Evolutionary conservation across 352 stramenopile species (phyloP).

Genomic region (Peronospora farinosa): DNA sequence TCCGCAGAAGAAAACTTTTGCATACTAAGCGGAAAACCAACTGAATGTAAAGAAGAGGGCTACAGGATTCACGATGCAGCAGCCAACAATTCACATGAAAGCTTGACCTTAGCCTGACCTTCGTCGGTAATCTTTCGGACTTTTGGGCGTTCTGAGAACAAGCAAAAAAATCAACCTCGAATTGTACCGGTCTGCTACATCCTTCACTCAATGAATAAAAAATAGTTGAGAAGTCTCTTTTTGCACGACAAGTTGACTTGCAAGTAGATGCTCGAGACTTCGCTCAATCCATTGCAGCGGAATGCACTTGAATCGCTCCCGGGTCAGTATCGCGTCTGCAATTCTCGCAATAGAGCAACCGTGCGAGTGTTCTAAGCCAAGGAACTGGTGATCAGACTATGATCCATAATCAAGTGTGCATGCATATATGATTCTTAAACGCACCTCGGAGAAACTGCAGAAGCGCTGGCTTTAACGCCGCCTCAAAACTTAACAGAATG

Average conservation of each 20-base stretch:
- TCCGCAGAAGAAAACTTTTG: too few relatives aligned
- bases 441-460: conserved; percentile 34
- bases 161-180: not conserved
- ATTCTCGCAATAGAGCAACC: conserved; percentile 43
- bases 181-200: not conserved
- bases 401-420: not conserved
- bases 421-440: conserved; percentile 1
- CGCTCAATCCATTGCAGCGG: conserved; percentile 49
- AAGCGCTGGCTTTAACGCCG: conserved; percentile 39
- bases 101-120: conserved; percentile 16
- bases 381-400: conserved; percentile 2
- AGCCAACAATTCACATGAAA: conserved; percentile 42
- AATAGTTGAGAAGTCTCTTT: conserved; percentile 37
- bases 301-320: conserved; percentile 41
- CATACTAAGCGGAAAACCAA: too few relatives aligned
- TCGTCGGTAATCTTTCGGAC: conserved; percentile 51
- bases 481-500: conserved; percentile 48
- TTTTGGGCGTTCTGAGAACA: conserved; percentile 45
- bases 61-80: too few relatives aligned
- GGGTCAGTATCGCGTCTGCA: conserved; percentile 40
- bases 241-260: conserved; percentile 24
- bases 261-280: conserved; percentile 31
- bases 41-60: too few relatives aligned
- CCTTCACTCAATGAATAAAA: conserved; percentile 12
- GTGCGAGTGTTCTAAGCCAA: conserved; percentile 19